Conservation (phyloP, 176 grass and related monocot species). For the Oryza rufipogon region DNA sequence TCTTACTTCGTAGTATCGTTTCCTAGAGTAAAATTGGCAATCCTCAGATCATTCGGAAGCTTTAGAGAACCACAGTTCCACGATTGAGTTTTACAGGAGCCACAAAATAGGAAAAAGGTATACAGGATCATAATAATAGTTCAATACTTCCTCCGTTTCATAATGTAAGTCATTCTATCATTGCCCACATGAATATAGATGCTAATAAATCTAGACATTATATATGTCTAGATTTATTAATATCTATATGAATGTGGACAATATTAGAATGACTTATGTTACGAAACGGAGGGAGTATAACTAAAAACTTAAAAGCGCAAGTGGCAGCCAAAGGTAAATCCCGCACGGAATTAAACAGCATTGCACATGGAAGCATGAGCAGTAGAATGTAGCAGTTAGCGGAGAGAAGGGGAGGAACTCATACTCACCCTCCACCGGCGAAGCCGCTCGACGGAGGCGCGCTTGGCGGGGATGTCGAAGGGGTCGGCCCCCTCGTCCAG, state of each 20-base stretch:
- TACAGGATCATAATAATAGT: not conserved
- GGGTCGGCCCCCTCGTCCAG: slow-evolving; percentile 17
- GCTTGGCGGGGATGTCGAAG: slow-evolving; percentile 66
- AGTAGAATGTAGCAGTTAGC: not conserved
- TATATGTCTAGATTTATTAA: no score
- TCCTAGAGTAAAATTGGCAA: slow-evolving; percentile 3
- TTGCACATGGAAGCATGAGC: not conserved
- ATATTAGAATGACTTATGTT: no score
- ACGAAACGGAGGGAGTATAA: not conserved
- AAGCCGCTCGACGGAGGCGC: slow-evolving; percentile 57
- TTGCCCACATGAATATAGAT: no score
- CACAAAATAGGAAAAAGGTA: not conserved
- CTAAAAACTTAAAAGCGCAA: not conserved
- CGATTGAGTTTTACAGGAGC: not conserved
- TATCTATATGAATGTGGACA: no score
- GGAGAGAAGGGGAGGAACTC: slow-evolving; percentile 1
- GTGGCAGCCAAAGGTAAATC: not conserved
- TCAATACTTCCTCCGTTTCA: not conserved
- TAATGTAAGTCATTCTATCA: no score
- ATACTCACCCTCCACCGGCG: slow-evolving; percentile 68
- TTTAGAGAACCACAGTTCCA: not conserved
- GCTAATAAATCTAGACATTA: no score
- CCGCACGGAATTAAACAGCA: not conserved
- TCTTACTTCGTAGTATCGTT: not conserved
- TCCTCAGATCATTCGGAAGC: not conserved